Base-by-base conservation (phyloP, 768 basidiomycete genomes). In the Baorangia bicolor region DNA sequence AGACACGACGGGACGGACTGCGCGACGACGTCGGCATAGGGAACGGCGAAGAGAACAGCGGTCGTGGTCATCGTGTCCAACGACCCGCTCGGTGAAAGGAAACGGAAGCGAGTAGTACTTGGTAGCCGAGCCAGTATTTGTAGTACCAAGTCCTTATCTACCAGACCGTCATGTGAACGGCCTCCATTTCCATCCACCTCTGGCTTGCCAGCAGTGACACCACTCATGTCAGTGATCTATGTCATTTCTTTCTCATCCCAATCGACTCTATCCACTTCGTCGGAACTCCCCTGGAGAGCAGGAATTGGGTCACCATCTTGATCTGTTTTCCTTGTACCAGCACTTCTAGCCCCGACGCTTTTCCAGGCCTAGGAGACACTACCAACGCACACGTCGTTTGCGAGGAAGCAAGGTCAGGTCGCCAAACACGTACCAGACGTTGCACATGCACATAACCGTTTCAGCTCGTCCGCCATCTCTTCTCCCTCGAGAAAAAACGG, bases 301-400 rank as follows among this genome's bases (percentile, higher is more conserved):
- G 68, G 56, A 92, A 80, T 5, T 90, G 87, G 11, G 78, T 74
- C 12, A 93, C 87, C 3, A 76, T 73, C 59, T 81, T 79, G 20
- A 78, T 75, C 63, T 96, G 93, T 58, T 89, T 90, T 2, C 94
- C 94, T 65, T 96, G 94, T 0, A 96, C 86, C 58, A 89, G 75
- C 10, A 97, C 85, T 63, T 94, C 90, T 49, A 81, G 61, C 2
- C 81, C 81, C 2, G 81, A 74, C 8, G 73, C 72, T 66, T 84
- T 87, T 0, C 87, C 86, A 6, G 74, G 75, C n/a, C 80, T 51
- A 1, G 84, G 82, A 0, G 84, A 80, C 16, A 88, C 89, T 90
- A n/a, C 20, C 37, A 28, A 14, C 27, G 6, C 16, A 14, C 27
- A 23, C 38, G 39, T 58, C 38, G 51, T 35, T 28, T 4, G 30